Evolutionary conservation across 169 alveolate genomes (phyloP).

Genomic region (Eimeria necatrix): DNA sequence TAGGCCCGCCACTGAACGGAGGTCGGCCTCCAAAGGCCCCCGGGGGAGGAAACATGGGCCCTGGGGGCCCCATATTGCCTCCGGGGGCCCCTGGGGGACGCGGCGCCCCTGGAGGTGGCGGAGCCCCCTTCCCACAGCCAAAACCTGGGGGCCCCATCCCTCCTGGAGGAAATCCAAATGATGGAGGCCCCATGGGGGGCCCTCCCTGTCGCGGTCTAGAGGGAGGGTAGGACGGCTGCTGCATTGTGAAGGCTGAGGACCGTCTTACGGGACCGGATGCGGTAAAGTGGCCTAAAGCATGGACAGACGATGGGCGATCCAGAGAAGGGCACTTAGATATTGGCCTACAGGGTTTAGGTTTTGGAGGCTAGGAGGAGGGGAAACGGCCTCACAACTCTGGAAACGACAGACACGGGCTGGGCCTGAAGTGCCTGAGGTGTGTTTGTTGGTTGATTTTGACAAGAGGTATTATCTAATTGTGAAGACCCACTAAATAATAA

Average conservation of each 20-base stretch:
- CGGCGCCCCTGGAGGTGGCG: background rate
- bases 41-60: conserved; percentile 9
- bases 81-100: background rate
- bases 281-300: no score
- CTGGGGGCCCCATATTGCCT: conserved; percentile 7
- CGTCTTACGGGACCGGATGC: no score
- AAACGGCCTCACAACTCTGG: no score
- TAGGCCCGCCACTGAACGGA: background rate
- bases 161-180: background rate
- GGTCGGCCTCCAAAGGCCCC: conserved; percentile 19
- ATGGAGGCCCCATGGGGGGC: background rate
- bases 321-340: no score
- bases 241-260: background rate
- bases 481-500: no score
- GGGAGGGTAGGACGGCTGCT: background rate
- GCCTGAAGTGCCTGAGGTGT: no score
- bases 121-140: background rate
- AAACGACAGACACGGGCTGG: no score
- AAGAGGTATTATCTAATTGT: no score
- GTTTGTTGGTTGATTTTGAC: no score
- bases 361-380: no score
- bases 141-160: background rate
- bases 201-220: background rate
- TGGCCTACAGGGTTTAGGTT: no score
- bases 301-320: no score